Base-by-base conservation (phyloP, 768 basidiomycete genomes). In the Trametes villosa region DNA sequence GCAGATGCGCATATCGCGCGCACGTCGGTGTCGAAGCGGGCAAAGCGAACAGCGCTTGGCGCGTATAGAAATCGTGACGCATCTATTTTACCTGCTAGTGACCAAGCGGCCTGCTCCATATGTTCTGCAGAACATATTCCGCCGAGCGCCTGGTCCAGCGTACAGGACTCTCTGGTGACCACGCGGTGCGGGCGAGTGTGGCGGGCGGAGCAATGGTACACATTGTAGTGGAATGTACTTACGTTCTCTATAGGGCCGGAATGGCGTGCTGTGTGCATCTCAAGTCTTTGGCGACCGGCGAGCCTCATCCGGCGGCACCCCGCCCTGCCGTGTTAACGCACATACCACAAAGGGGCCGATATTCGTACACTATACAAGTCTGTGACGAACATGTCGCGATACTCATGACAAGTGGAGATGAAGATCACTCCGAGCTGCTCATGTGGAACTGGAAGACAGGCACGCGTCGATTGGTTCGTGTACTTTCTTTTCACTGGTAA, bases 361-460 rank as follows among this genome's bases (percentile, higher is more conserved):
- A 54, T 24, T 75, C 79, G 27, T 84, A 79, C 63, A 72, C 75
- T 36, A 76, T 90, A n/a, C 86, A 87, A 69, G 74, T 86, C 15
- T 82, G 81, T 47, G 78, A 78, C 8, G 79, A 86, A 30, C 75
- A 77, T 30, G 62, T 89, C 18, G 84, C 78, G 12, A 70, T 89
- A 40, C 74, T 84, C 7, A 83, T 83, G 53, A 62, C 75, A 51
- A 71, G 72, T 57, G 58, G 59, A 9, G 75, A 72, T 38, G 59
- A 56, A 18, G 34, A 51, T 33, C 75, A 75, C 46, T 81, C 77
- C 30, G 81, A 85, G 63, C 68, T 89, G 13, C 72, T 81, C 24
- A 73, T 87, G 22, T 90, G 86, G 87, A 80, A 89, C 55, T 90
- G 88, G 89, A 83, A 82, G 67, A 84, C 81, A 4, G 85, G 85